Evolutionary conservation across 805 yeast species (phyloP).

Genomic region (Sungouiella thailandica): DNA sequence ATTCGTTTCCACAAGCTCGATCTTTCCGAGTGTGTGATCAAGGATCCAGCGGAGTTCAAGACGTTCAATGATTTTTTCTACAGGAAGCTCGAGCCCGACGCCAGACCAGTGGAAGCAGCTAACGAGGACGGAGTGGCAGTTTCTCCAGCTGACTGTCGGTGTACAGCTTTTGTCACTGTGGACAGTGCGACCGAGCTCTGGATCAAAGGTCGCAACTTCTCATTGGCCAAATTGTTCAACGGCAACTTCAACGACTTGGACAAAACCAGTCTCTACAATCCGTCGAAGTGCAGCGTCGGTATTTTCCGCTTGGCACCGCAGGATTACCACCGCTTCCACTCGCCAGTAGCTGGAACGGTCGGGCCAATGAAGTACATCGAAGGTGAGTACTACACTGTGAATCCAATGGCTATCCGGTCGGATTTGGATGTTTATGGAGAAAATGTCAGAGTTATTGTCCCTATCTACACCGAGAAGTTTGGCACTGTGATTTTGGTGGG

Average conservation of each 20-base stretch:
- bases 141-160: constrained; percentile 86
- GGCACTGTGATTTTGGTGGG: constrained; percentile 75
- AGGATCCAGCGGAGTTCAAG: constrained; percentile 44
- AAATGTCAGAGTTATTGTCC: constrained; percentile 73
- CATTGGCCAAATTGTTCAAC: constrained; percentile 56
- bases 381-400: constrained; percentile 93
- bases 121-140: constrained; percentile 46
- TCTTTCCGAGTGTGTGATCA: constrained; percentile 57
- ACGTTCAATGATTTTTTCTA: constrained; percentile 90
- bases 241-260: constrained; percentile 42
- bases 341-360: constrained; percentile 73
- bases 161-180: constrained; percentile 62
- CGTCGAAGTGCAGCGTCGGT: constrained; percentile 55
- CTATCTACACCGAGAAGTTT: constrained; percentile 70
- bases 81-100: constrained; percentile 64
- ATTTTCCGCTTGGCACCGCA: constrained; percentile 93
- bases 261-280: constrained; percentile 26
- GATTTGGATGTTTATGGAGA: constrained; percentile 90
- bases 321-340: constrained; percentile 92
- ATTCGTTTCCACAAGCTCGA: constrained; percentile 79
- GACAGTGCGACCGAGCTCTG: constrained; percentile 66
- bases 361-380: constrained; percentile 64
- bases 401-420: constrained; percentile 94
- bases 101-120: constrained; percentile 65
- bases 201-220: constrained; percentile 83